Base-by-base conservation (phyloP, 2,329 filamentous ascomycete species). In the Cryphonectria radicalis region DNA sequence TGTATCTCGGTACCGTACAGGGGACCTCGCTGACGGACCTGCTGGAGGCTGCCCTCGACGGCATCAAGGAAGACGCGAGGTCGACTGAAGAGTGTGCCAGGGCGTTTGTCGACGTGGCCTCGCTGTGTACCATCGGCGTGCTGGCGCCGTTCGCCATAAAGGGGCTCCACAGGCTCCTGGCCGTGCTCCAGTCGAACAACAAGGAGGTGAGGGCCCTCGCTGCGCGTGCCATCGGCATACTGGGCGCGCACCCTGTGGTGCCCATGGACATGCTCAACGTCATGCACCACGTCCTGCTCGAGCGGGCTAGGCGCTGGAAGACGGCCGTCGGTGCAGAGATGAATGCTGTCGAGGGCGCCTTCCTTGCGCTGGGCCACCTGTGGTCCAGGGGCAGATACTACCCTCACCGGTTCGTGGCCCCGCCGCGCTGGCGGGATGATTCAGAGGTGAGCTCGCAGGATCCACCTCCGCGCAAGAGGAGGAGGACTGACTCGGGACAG, bases 141-240 rank as follows among this genome's bases (percentile, higher is more conserved):
- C 63, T 73, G 19, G 46, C 50, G 35, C 86, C 89, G 57, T 81
- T 81, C 1, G 78, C 86, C 11, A 76, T 92, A 35, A 82, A 81
- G 11, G 79, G 81, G 17, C 79, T 93, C 35, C 81, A 86, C 1
- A 76, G 79, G 6, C 81, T 97, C 25, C 79, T 91, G 37, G 82
- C 85, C 11, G 83, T 91, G 13, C 83, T 95, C 68, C 86, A 86
- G 73, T 94, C 92, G 7, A 96, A 95, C 78, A 91, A 92, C 74
- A 87, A 89, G 73, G 87, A 89, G 69, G 86, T 92, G 7, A 88
- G 95, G 50, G 83, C 85, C 53, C 83, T 91, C 40, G 90, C 91
- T 1, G 90, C 93, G 22, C 90, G 90, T 72, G 88, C 90, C 0
- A 89, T 94, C 75, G 95, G 94, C 0, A 91, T 97, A 17, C 81